These are phyloP conservation scores for Zygoascus sp. DNA, from an alignment of 1,139 yeast genomes.

Conservation along the genomic window DNA sequence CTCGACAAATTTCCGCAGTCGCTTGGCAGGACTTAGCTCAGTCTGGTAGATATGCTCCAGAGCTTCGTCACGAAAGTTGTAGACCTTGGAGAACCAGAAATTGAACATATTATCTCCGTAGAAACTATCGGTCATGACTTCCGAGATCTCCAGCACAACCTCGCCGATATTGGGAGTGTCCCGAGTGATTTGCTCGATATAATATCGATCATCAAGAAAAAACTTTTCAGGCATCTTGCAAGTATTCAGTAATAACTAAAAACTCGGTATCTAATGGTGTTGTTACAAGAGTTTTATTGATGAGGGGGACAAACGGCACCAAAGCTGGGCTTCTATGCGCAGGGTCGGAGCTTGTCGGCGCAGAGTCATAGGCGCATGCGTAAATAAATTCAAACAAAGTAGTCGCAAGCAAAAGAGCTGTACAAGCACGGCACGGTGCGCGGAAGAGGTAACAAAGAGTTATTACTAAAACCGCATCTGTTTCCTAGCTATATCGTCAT, in stretches of 20 bases:
- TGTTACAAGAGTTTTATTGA: no score
- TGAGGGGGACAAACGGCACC: no score
- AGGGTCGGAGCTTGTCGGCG: no score
- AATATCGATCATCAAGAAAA: conserved; percentile 7
- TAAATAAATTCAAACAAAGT: no score
- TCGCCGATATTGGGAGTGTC: neutral
- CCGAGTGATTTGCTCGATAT: conserved; percentile 1
- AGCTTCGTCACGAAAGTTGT: conserved; percentile 2
- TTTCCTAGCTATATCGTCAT: no score
- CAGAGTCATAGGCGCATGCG: no score
- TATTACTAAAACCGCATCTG: no score
- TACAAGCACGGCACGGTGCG: no score
- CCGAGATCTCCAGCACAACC: neutral
- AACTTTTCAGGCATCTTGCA: neutral
- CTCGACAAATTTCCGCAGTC: neutral
- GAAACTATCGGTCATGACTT: neutral
- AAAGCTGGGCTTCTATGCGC: no score
- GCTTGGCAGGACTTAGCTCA: conserved; percentile 1
- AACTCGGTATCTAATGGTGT: no score
- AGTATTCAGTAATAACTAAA: neutral
- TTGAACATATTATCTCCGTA: conserved; percentile 2
- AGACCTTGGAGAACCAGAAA: conserved; percentile 3
- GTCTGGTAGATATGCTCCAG: neutral
- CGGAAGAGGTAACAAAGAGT: no score
- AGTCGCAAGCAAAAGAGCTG: no score